These are phyloP conservation scores for Coleophoma crateriformis DNA, from an alignment of 2,329 filamentous ascomycete species.

Conservation along the genomic window DNA sequence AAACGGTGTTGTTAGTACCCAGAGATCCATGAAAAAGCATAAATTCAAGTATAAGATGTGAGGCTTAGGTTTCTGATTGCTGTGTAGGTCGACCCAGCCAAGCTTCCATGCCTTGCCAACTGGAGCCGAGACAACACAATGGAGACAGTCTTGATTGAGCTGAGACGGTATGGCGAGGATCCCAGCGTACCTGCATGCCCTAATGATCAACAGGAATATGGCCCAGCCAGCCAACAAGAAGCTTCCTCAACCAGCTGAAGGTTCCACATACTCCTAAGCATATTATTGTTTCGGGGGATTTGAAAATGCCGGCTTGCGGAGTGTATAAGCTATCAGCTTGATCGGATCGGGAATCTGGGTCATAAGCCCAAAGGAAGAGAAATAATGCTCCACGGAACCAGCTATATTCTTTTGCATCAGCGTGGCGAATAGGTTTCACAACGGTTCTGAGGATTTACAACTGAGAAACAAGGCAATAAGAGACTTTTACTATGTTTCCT, in stretches of 20 bases:
- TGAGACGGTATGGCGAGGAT: constrained; percentile 57
- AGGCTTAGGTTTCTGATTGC: not conserved
- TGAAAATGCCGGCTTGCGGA: not conserved
- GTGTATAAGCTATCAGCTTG: not conserved
- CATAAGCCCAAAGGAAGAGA: not conserved
- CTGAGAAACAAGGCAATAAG: too few species aligned
- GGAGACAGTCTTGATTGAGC: constrained; percentile 86
- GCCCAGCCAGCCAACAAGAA: constrained; percentile 89
- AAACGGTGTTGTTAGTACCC: constrained; percentile 60
- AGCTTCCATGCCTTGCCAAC: constrained; percentile 77
- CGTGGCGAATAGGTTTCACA: constrained; percentile 24
- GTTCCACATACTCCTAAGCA: constrained; percentile 49
- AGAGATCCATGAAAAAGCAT: not conserved
- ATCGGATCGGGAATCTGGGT: not conserved
- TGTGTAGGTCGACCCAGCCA: constrained; percentile 68
- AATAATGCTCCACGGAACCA: constrained; percentile 7
- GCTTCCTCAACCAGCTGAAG: constrained; percentile 87
- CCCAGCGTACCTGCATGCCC: not conserved
- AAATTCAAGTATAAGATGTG: not conserved
- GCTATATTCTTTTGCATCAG: constrained; percentile 24
- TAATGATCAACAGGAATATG: constrained; percentile 68
- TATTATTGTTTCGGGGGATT: constrained; percentile 1
- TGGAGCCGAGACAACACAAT: constrained; percentile 95
- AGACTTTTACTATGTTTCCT: too few species aligned
- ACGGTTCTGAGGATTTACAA: constrained; percentile 5